These are phyloP conservation scores for Chenopodium quinoa DNA, from an alignment of 148 eudicot species.

Conservation along the genomic window DNA sequence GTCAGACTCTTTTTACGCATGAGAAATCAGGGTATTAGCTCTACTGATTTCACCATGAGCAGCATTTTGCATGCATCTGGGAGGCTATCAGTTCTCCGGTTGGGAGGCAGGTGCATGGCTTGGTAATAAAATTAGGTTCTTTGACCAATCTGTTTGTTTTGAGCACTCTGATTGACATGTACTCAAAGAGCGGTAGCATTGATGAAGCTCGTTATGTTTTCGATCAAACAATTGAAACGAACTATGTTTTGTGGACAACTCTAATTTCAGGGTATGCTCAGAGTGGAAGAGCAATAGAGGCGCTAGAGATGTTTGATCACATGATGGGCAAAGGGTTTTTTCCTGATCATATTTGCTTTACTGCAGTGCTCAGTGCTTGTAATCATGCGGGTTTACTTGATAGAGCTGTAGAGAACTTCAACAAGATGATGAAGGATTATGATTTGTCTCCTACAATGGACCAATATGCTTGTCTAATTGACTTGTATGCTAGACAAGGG, in stretches of 20 bases:
- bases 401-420: conserved; percentile 33
- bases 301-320: conserved; percentile 36
- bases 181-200: conserved; percentile 39
- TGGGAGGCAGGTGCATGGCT: conserved; percentile 40
- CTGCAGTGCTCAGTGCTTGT: conserved; percentile 39
- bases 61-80: conserved; percentile 45
- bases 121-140: conserved; percentile 36
- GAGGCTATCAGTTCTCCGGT: conserved; percentile 27
- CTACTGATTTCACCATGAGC: conserved; percentile 37
- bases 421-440: conserved; percentile 34
- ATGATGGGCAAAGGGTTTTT: conserved; percentile 18
- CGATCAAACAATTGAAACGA: conserved; percentile 21
- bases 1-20: conserved; percentile 32
- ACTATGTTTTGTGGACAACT: conserved; percentile 39
- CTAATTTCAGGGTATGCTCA: conserved; percentile 46
- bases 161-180: conserved; percentile 40
- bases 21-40: conserved; percentile 23
- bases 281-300: conserved; percentile 40
- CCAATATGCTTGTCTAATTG: conserved; percentile 49
- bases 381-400: conserved; percentile 44
- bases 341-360: conserved; percentile 43
- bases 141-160: conserved; percentile 32
- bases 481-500: conserved; percentile 45
- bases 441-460: conserved; percentile 40
- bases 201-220: conserved; percentile 32